phyloP scores from a whole-genome alignment of 2,329 filamentous ascomycete genomes.

The Thielaviopsis musarum region DNA sequence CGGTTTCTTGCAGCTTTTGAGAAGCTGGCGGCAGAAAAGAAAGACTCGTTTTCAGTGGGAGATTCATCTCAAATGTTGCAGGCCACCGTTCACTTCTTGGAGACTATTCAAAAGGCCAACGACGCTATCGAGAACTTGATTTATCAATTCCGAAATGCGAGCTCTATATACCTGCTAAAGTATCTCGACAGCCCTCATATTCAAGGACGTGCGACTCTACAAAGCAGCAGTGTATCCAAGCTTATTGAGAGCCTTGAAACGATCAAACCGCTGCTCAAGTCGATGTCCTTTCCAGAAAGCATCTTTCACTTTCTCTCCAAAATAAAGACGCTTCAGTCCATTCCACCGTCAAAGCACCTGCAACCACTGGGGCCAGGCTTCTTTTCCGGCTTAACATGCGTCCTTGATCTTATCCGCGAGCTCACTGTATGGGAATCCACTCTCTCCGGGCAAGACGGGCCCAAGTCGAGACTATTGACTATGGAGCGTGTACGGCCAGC shows the following conservation, averaged over 20 bases:
- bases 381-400: background rate
- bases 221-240: background rate
- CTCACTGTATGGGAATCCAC: no score
- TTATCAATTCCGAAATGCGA: background rate
- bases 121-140: background rate
- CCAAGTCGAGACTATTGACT: background rate
- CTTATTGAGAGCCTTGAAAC: background rate
- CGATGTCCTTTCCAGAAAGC: background rate
- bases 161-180: background rate
- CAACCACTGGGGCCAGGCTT: background rate
- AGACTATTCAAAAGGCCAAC: background rate
- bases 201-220: background rate
- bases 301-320: background rate
- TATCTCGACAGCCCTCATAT: background rate
- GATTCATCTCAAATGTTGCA: background rate
- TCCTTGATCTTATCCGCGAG: background rate
- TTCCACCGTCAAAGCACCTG: background rate
- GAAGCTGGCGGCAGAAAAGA: background rate
- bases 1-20: background rate
- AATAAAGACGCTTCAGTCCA: background rate
- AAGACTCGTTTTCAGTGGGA: no score
- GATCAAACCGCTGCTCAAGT: background rate
- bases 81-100: background rate
- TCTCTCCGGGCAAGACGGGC: background rate
- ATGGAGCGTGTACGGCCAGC: background rate